Percentiles rank a stretch among this genome's conserved stretches.
Evolutionary conservation across 768 basidiomycete genomes (phyloP).

Genomic region (Amanita thiersii): DNA sequence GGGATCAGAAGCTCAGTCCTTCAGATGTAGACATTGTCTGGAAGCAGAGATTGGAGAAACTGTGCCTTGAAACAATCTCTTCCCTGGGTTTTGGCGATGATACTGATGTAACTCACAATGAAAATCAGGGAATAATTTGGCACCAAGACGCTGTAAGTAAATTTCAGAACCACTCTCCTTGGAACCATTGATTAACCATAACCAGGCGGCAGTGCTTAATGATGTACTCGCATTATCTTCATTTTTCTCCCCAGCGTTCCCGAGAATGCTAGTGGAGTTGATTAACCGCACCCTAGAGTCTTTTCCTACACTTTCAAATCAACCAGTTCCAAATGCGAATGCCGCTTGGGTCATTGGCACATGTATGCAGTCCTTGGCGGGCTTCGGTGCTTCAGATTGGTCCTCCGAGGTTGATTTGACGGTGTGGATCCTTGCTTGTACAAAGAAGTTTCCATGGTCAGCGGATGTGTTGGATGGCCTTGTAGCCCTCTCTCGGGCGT

Average conservation of each 20-base stretch:
- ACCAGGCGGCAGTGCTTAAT: conserved; percentile 42
- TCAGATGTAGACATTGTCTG: conserved; percentile 50
- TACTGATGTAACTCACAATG: too few relatives aligned
- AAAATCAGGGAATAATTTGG: too few relatives aligned
- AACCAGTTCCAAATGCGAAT: conserved; percentile 20
- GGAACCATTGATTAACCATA: not conserved
- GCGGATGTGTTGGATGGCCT: conserved; percentile 48
- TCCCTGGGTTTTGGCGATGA: not conserved
- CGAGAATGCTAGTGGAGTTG: conserved; percentile 26
- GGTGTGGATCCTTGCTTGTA: conserved; percentile 37
- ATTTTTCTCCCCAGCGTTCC: conserved; percentile 39
- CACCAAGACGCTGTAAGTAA: too few relatives aligned
- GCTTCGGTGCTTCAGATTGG: conserved; percentile 38
- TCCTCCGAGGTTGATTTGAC: conserved; percentile 33
- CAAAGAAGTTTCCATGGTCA: conserved; percentile 52
- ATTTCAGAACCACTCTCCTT: too few relatives aligned
- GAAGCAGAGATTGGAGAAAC: conserved; percentile 44
- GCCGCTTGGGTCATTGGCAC: conserved; percentile 49
- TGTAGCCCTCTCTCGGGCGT: conserved; percentile 16
- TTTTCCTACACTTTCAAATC: not conserved
- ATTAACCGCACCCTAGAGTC: conserved; percentile 33
- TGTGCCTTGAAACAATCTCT: conserved; percentile 35
- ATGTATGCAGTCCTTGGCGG: conserved; percentile 49
- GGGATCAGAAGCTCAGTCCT: conserved; percentile 36
- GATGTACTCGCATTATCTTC: conserved; percentile 45